These are phyloP conservation scores for Piedraia hortae DNA, from an alignment of 2,329 filamentous ascomycete species.

Conservation along the genomic window DNA sequence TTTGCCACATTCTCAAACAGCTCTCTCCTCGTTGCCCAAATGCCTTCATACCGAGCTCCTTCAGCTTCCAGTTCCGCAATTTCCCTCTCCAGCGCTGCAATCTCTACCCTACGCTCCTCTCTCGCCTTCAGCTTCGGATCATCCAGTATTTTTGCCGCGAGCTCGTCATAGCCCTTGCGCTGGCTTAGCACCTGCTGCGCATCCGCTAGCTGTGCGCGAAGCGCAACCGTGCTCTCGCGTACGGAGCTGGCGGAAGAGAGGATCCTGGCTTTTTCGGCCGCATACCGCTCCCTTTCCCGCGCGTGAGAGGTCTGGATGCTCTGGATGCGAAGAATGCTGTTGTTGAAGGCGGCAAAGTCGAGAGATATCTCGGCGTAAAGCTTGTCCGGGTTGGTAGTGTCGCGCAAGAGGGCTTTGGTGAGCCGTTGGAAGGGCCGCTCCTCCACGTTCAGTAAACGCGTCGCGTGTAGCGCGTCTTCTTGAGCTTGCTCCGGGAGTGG, in stretches of 20 bases:
- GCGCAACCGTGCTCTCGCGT: slow-evolving; percentile 40
- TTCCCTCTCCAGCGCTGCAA: slow-evolving; percentile 64
- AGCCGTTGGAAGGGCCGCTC: slow-evolving; percentile 79
- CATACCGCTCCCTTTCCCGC: slow-evolving; percentile 60
- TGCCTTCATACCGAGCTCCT: slow-evolving; percentile 51
- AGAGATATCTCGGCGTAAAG: slow-evolving; percentile 63
- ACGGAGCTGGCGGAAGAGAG: slow-evolving; percentile 51
- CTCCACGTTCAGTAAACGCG: slow-evolving; percentile 66
- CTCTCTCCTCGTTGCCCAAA: slow-evolving; percentile 60
- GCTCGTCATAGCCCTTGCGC: slow-evolving; percentile 63
- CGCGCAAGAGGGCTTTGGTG: slow-evolving; percentile 42
- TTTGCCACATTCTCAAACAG: slow-evolving; percentile 77
- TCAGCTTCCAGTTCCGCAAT: slow-evolving; percentile 69
- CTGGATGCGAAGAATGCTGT: slow-evolving; percentile 63
- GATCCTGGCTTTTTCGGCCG: slow-evolving; percentile 52
- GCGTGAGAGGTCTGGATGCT: slow-evolving; percentile 63
- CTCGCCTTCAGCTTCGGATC: slow-evolving; percentile 55
- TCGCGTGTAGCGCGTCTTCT: slow-evolving; percentile 57
- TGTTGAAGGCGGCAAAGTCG: slow-evolving; percentile 73
- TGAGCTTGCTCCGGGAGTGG: slow-evolving; percentile 7
- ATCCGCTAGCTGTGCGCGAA: slow-evolving; percentile 49
- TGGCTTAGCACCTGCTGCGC: slow-evolving; percentile 48
- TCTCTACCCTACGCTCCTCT: slow-evolving; percentile 53
- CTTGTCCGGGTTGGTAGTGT: slow-evolving; percentile 14
- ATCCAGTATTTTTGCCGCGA: slow-evolving; percentile 63